A percentile compares a stretch with the other conserved stretches of the same genome.
Conservation (phyloP, 2,329 filamentous ascomycete species). For the Pestalotiopsis sp. region DNA sequence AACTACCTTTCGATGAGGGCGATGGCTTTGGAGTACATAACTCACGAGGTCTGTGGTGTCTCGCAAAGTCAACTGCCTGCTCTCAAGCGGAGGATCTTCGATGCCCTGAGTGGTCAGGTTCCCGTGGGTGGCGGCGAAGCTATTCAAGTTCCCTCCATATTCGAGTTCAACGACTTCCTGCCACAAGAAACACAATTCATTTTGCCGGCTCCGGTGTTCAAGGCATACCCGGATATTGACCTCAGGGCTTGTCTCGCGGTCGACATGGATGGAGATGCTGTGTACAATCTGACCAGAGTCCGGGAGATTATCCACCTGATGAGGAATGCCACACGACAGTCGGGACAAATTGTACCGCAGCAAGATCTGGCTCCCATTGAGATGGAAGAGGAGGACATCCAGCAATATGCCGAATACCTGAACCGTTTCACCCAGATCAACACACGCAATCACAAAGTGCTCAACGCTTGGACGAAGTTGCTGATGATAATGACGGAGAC, state of each 20-base stretch:
- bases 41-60: conserved; percentile 80
- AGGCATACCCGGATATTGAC: conserved; percentile 68
- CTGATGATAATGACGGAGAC: conserved; percentile 81
- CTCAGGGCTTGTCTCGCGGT: conserved; percentile 65
- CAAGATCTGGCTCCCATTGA: conserved; percentile 55
- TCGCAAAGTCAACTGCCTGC: conserved; percentile 71
- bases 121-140: conserved; percentile 67
- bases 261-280: conserved; percentile 55
- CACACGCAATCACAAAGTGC: conserved; percentile 63
- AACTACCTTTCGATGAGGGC: conserved; percentile 80
- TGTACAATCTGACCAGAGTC: conserved; percentile 73
- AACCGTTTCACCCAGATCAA: conserved; percentile 65
- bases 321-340: conserved; percentile 60
- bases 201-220: conserved; percentile 53
- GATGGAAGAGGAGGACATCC: conserved; percentile 60
- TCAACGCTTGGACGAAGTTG: conserved; percentile 84
- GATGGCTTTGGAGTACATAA: conserved; percentile 81
- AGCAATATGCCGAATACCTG: conserved; percentile 62
- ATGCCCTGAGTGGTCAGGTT: conserved; percentile 78
- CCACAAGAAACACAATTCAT: conserved; percentile 53
- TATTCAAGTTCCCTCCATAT: conserved; percentile 73
- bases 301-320: conserved; percentile 75
- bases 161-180: conserved; percentile 92
- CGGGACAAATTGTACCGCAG: conserved; percentile 49
- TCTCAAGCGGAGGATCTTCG: conserved; percentile 68